Conservation (phyloP, 139 green algal genomes). For the Asterochloris erici region DNA sequence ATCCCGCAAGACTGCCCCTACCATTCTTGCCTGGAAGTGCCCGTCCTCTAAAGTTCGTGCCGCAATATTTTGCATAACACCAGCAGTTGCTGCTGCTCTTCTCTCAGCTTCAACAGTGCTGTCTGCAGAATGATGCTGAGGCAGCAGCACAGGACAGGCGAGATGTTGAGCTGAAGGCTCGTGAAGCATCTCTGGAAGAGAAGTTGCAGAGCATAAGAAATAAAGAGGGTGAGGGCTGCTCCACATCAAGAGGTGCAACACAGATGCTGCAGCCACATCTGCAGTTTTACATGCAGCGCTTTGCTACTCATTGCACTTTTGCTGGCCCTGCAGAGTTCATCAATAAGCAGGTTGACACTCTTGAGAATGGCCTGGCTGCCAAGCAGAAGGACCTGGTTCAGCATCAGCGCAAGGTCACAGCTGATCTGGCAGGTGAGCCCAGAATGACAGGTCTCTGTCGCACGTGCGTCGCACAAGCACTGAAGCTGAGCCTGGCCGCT, state of each 20-base stretch:
- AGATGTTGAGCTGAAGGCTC: conserved; percentile 2
- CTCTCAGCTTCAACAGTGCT: no score
- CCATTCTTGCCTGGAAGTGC: no score
- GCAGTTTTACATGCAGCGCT: no score
- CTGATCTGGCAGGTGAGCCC: neutral
- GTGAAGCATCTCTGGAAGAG: neutral
- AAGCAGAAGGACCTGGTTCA: conserved; percentile 2
- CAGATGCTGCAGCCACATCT: neutral
- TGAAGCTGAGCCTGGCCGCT: no score
- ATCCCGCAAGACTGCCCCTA: no score
- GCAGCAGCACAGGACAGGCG: neutral
- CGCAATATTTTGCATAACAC: no score
- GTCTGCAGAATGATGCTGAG: conserved; percentile 6
- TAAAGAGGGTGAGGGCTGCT: conserved; percentile 1
- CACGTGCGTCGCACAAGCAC: no score
- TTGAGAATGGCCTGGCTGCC: neutral
- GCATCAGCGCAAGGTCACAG: neutral
- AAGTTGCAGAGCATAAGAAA: neutral
- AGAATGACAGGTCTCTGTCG: neutral
- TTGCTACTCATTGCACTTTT: no score
- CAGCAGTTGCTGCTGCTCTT: no score
- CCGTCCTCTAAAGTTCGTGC: no score
- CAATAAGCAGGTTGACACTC: conserved; percentile 5
- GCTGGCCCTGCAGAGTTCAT: neutral
- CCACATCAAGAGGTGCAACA: neutral